These are phyloP conservation scores for Amaranthus palmeri DNA, from an alignment of 148 eudicot species.

Conservation along the genomic window DNA sequence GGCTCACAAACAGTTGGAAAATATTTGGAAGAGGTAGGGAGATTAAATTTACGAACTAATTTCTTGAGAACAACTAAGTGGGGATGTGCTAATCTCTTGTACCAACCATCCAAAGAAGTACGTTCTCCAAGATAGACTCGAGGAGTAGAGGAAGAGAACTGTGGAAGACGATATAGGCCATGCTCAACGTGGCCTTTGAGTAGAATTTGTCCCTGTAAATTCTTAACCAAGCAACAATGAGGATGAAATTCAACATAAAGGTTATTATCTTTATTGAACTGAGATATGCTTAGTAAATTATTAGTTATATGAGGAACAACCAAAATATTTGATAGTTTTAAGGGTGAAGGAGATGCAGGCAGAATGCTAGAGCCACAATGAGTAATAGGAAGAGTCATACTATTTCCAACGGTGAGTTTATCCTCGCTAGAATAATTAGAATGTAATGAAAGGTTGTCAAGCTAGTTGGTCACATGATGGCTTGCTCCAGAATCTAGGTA, in stretches of 20 bases:
- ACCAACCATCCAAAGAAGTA: neutral
- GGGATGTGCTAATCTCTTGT: neutral
- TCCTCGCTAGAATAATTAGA: slow-evolving; percentile 5
- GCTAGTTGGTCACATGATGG: neutral
- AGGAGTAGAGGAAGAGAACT: neutral
- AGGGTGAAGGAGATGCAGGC: neutral
- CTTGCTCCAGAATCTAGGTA: slow-evolving; percentile 5
- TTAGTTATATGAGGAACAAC: slow-evolving; percentile 6
- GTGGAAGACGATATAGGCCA: neutral
- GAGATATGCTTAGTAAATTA: slow-evolving; percentile 9
- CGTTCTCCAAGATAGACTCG: neutral
- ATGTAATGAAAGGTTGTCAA: neutral
- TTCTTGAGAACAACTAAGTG: neutral
- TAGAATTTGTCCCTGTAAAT: neutral
- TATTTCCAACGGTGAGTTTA: slow-evolving; percentile 7
- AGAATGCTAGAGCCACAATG: slow-evolving; percentile 3
- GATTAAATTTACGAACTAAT: neutral
- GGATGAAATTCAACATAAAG: slow-evolving; percentile 6
- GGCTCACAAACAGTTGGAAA: neutral
- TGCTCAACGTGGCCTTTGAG: neutral
- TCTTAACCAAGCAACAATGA: slow-evolving; percentile 2
- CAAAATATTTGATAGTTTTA: neutral
- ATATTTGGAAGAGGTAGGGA: neutral
- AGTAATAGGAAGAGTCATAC: neutral
- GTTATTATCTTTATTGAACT: slow-evolving; percentile 7